Evolutionary conservation across 2,329 filamentous ascomycete species (phyloP), one percentile per base, ranked within the genome.

Genomic region (Rosellinia necatrix): DNA sequence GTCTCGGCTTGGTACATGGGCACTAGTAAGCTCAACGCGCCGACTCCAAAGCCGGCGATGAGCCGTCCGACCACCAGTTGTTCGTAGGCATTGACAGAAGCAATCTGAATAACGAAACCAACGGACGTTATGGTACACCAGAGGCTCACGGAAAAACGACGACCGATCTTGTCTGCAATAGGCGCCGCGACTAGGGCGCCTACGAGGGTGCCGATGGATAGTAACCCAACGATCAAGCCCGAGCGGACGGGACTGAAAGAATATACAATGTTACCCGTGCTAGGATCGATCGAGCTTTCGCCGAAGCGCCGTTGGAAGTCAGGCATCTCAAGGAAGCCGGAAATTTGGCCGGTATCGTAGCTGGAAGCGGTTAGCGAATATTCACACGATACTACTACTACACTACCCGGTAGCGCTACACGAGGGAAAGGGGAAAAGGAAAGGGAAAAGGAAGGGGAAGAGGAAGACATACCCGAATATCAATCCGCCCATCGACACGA

Each of bases 1-100:
- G 81, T 87, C 71, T 91, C 88, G n/a, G 82, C 82, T 65, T 89
- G 86, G 68, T 89, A 90, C 83, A 90, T 86, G n/a, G 86, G 85
- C 0, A 87, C 85, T 10, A 86, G 72, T 4, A 88, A 80, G 8
- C 81, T 85, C 1, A 89, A 71, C 0, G 81, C 83, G 51, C 88
- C 88, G 37, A 91, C 85, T 12, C 86, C 86, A 1, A 89, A 74
- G 48, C 87, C 88, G 12, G 85, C 82, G 13, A 88, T 77, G 64
- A 84, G 81, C 51, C 88, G 77, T 12, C 87, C 87, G 41, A 86
- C 75, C 62, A 86, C 85, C 55, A 89, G 76, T 65, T 90, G 87
- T 42, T 82, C 82, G 86, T 87, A 90, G 7, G 73, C 73, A 2
- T 63, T 65, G 0, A 69, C 64, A 0, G 86, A 76, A 0, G 85